Evolutionary conservation across 2,329 filamentous ascomycete species (phyloP).

Genomic region (Verticillium nonalfalfae): DNA sequence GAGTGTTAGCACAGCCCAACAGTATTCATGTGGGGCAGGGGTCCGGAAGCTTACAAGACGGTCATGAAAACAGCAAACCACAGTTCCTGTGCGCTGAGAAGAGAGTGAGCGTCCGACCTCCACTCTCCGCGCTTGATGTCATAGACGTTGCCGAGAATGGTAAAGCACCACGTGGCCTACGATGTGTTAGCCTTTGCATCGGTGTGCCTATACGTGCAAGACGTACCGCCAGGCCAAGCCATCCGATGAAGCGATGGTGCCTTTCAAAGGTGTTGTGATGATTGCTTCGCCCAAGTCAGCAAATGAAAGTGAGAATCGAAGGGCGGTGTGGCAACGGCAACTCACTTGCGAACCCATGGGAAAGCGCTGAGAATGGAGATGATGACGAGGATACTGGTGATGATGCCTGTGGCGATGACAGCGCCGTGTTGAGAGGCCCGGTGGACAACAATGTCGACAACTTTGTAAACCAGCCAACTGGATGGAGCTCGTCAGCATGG

Average conservation of each 20-base stretch:
- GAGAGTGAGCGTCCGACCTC: slow-evolving; percentile 22
- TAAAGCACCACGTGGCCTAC: slow-evolving; percentile 29
- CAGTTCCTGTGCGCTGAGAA: slow-evolving; percentile 29
- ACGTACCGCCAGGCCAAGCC: slow-evolving; percentile 29
- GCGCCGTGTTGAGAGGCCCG: slow-evolving; percentile 22
- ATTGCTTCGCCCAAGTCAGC: slow-evolving; percentile 16
- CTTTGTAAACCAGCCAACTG: slow-evolving; percentile 31
- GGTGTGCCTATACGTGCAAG: background rate
- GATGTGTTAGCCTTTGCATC: background rate
- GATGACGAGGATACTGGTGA: slow-evolving; percentile 28
- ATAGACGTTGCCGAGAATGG: slow-evolving; percentile 29
- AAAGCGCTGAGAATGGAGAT: slow-evolving; percentile 31
- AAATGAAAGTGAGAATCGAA: background rate
- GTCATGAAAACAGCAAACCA: slow-evolving; percentile 35
- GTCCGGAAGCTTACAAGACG: slow-evolving; percentile 24
- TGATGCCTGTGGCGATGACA: slow-evolving; percentile 28
- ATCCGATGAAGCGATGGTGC: slow-evolving; percentile 34
- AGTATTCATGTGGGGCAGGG: slow-evolving; percentile 1
- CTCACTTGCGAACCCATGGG: slow-evolving; percentile 34
- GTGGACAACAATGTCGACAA: slow-evolving; percentile 27
- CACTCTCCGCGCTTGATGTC: slow-evolving; percentile 26
- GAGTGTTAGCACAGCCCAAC: background rate
- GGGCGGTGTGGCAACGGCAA: background rate
- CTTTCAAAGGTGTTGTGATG: slow-evolving; percentile 34
- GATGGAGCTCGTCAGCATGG: slow-evolving; percentile 7